Evolutionary conservation across 2,329 filamentous ascomycete species (phyloP), one percentile per base, ranked within the genome.

Genomic region (Diaporthe citriasiana): DNA sequence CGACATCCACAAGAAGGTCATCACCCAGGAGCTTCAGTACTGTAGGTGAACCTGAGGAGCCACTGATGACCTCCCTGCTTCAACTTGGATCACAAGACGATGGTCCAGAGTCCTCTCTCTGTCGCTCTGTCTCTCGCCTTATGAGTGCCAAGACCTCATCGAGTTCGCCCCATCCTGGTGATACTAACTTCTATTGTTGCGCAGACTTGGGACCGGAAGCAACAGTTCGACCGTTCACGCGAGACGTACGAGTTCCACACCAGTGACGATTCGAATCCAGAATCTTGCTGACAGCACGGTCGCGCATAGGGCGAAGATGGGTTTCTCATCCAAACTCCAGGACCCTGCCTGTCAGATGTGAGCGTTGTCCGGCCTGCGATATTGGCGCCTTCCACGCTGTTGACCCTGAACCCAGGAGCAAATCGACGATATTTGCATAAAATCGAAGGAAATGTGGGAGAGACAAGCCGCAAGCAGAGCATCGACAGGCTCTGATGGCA

Each of bases 381-480:
- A 47, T 60, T 35, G 45, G 53, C n/a, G 25, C 30, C 66, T 66
- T 73, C 78, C 73, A 72, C 73, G 50, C 71, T 60, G 75, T 74
- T 81, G 72, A 80, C 73, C 72, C 45, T 73, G 63, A 65, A 72
- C 53, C 71, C 78, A 91, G 89, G 89, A 90, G 82, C 89, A 91
- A 84, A 91, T 91, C 76, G 88, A 91, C 78, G 89, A 91, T 77
- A 90, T 91, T 72, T 91, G 89, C 80, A 81, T 84, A 75, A 90
- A 90, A 80, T 90, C 89, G 47, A 89, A 85, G 75, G 87, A 90
- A 71, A 83, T 89, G 75, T 91, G 88, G 88, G 87, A 90, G 76
- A 86, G 82, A 76, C 87, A 90, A 80, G 87, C 87, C 22, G 87
- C 87, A 19, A 88, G 87, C 53, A 85, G 85, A 76, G 80, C 83